Percentiles rank a stretch among this genome's conserved stretches.
Conservation (phyloP, 352 stramenopile species). For the Pythium myriotylum region DNA sequence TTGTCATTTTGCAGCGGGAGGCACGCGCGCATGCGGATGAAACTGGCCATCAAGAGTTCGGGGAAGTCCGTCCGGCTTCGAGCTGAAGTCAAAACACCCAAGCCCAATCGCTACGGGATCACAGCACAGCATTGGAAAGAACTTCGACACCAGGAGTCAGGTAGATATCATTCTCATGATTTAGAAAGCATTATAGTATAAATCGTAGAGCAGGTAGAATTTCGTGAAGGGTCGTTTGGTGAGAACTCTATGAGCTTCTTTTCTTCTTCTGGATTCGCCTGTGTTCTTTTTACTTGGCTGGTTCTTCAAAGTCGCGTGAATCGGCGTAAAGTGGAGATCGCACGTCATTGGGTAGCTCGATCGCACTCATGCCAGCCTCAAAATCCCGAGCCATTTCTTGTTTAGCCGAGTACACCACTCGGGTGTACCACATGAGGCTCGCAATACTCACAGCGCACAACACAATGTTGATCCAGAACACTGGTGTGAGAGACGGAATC, state of each 20-base stretch:
- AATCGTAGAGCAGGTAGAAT: background rate
- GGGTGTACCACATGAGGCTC: constrained; percentile 72
- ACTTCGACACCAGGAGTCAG: background rate
- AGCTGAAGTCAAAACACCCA: too few species aligned
- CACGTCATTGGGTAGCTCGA: constrained; percentile 35
- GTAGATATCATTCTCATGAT: background rate
- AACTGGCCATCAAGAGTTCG: constrained; percentile 77
- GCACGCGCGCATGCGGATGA: constrained; percentile 59
- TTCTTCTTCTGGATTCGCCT: background rate
- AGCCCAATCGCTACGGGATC: too few species aligned
- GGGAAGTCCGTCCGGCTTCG: constrained; percentile 41
- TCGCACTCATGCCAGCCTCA: constrained; percentile 35
- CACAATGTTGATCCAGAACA: constrained; percentile 77
- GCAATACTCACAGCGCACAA: constrained; percentile 60
- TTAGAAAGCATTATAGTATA: constrained; percentile 8
- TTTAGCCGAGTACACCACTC: constrained; percentile 58
- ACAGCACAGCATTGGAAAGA: too few species aligned
- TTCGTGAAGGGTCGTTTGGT: too few species aligned
- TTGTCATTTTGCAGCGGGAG: constrained; percentile 39
- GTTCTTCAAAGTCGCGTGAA: constrained; percentile 25
- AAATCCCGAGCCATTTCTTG: constrained; percentile 43
- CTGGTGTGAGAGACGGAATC: constrained; percentile 62
- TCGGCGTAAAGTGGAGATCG: constrained; percentile 52
- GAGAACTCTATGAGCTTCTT: constrained; percentile 11
- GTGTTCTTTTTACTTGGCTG: constrained; percentile 17